Evolutionary conservation across 2,329 filamentous ascomycete species (phyloP), one percentile per base, ranked within the genome.

Genomic region (Fusarium solani-melongenae): DNA sequence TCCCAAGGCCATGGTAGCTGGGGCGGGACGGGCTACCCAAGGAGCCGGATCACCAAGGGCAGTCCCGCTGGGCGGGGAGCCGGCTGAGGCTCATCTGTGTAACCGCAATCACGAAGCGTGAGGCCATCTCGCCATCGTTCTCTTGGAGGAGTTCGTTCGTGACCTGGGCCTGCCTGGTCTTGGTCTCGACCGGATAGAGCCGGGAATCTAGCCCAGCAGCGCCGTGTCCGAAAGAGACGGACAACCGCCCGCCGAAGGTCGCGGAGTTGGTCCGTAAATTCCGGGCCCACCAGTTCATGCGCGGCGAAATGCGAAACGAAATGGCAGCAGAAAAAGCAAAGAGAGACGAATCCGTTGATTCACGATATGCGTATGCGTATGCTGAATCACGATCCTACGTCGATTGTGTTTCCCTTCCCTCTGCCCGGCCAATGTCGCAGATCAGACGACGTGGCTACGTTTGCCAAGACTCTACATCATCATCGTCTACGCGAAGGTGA

Each of bases 1-100:
- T 71, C 39, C 58, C 58, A 73, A 51, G 60, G 38, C 59, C 56
- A 67, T 65, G 63, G 67, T 68, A 61, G 70, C 66, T 38, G 38
- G 31, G 49, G 62, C 53, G 39, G 39, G 29, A 70, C n/a, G 22
- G 22, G 33, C 22, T 60, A 58, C 31, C 67, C 67, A 74, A 27
- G 44, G 49, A 36, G 22, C 58, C 51, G 29, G 44, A 51, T 61
- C 29, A 51, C 20, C 27, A 53, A 34, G 33, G 57, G 71, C 31
- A 49, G n/a, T 7, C 62, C 24, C 66, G 55, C 70, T 58, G 61
- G 49, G 20, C 60, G n/a, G 34, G 65, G 38, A 17, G 17, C 27
- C 49, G 17, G 10, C 22, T 36, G 51, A 56, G 46, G 34, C 20
- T 24, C 14, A 14, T 34, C 15, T 39, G 56, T 39, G 36, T 38